Evolutionary conservation across 2,329 filamentous ascomycete species (phyloP), one percentile per base, ranked within the genome.

Genomic region (Ophiobolus disseminans): DNA sequence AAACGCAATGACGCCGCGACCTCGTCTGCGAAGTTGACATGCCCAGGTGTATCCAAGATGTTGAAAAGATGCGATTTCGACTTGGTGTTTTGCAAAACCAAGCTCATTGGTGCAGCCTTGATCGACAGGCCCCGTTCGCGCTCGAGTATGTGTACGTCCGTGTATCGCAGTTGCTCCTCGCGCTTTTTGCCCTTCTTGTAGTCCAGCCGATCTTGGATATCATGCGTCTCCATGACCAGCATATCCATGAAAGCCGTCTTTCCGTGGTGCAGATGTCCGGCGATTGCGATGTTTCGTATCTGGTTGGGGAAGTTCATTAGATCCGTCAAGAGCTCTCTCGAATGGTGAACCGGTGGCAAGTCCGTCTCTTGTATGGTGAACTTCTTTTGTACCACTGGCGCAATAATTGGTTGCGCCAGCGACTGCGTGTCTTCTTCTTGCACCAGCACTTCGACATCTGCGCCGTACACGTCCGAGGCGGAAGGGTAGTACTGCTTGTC

Each of bases 401-500:
- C 91, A 69, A 99, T 90, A 53, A 99, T 97, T 23, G 94, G 94
- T 66, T 97, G 86, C 22, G 90, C 86, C 54, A 99, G 82, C 37
- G 92, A 89, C 73, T 99, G 94, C 50, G 92, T 89, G 79, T 99
- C 94, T 77, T 97, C 94, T 74, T 99, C 94, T 69, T 97, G 90
- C 28, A 99, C 93, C 74, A 96, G 78, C 1, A 93, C 94, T 76
- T 99, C 94, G 64, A 99, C 94, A 75, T 94, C 92, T 63, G 86
- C 83, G 42, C 94, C 94, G 72, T 97, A 99, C 32, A 96, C 87
- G 74, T 99, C 94, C 69, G 93, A 87, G 47, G 94, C 94, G n/a
- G 92, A 96, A 22, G 94, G 94, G 71, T 99, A 99, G 75, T 99
- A 99, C 73, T 97, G 94, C 75, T 99, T 99, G 78, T 99, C 94